These are phyloP conservation scores for Coffea canephora DNA, from an alignment of 257 asterid genomes.

Conservation along the genomic window DNA sequence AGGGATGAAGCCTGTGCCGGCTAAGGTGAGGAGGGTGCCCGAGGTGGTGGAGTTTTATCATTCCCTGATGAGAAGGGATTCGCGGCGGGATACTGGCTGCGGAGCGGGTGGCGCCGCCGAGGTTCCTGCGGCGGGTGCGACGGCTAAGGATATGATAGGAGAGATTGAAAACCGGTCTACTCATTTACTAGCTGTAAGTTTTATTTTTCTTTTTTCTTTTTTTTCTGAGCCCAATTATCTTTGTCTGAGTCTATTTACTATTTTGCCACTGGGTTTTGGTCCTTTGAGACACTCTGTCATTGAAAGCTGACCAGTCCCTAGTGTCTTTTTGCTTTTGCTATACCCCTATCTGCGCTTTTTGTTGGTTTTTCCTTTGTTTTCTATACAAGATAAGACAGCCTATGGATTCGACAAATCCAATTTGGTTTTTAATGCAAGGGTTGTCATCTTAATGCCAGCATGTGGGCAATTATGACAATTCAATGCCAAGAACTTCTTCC, in stretches of 20 bases:
- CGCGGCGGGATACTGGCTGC: constrained; percentile 60
- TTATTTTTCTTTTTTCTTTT: background rate
- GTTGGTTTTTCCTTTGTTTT: constrained; percentile 33
- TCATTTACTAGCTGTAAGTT: constrained; percentile 87
- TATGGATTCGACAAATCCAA: constrained; percentile 42
- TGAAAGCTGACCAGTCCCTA: constrained; percentile 38
- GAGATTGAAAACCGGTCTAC: constrained; percentile 98
- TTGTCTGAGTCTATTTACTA: constrained; percentile 26
- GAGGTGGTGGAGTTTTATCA: constrained; percentile 97
- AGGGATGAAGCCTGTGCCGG: constrained; percentile 42
- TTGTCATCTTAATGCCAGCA: constrained; percentile 30
- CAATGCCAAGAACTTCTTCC: constrained; percentile 10
- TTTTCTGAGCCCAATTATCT: background rate
- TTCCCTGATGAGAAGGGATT: constrained; percentile 87
- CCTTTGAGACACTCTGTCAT: constrained; percentile 27
- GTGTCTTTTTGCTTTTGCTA: constrained; percentile 28
- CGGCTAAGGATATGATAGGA: constrained; percentile 94
- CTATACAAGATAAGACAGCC: constrained; percentile 43
- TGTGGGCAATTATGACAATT: constrained; percentile 37
- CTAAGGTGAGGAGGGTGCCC: constrained; percentile 79
- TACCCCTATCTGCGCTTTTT: constrained; percentile 23
- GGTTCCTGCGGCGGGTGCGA: constrained; percentile 41
- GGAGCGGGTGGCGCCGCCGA: constrained; percentile 43
- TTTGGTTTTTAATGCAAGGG: constrained; percentile 14
- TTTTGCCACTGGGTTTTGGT: constrained; percentile 25